Base-by-base conservation (phyloP, 225 moss, liverwort and hornwort genomes). In the Neckera pumila region DNA sequence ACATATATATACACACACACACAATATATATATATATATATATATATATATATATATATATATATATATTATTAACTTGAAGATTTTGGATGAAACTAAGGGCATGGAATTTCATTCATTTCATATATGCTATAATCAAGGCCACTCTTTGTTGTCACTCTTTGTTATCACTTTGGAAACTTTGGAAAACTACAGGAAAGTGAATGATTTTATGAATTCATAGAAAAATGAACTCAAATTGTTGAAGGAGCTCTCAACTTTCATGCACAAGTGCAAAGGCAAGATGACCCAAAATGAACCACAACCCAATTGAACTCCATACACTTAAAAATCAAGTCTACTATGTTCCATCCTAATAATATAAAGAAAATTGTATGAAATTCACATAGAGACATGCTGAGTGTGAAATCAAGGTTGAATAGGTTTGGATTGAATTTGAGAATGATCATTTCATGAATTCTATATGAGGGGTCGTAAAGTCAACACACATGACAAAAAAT, bases 241-340 rank as follows among this genome's bases (percentile, higher is more conserved):
- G 5, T 75, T 12, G 12, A 75, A 33, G 1, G 22, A 22, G 3
- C 3, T 53, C 3, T 34, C 14, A 76, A 54, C 14, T 13, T 21
- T 22, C 3, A 76, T 21, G 5, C 3, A 28, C 5, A 21, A 76
- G 22, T 53, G 6, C 4, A 23, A 34, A 36, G 14, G 22, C 14
- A 34, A 14, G 34, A 53, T 76, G 21, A 21, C 0, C 3, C 8
- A 6, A 23, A 23, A 36, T 23, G 5, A 3, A 77, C 4, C 0
- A 0, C 16, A 25, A n/a, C 0, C n/a, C 10, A n/a, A 25, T n/a
- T n/a, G 1, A 16, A 0, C 56, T 25, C 1, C 0, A 56, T 56
- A n/a, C 1, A 25, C n/a, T 77, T 77, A 36, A 56, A 56, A 23
- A n/a, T n/a, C 3, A n/a, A 56, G 6, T 56, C n/a, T 56, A 16